Evolutionary conservation across 164 flowering plant genomes (phyloP).

Genomic region (Paratinospora sagittata): DNA sequence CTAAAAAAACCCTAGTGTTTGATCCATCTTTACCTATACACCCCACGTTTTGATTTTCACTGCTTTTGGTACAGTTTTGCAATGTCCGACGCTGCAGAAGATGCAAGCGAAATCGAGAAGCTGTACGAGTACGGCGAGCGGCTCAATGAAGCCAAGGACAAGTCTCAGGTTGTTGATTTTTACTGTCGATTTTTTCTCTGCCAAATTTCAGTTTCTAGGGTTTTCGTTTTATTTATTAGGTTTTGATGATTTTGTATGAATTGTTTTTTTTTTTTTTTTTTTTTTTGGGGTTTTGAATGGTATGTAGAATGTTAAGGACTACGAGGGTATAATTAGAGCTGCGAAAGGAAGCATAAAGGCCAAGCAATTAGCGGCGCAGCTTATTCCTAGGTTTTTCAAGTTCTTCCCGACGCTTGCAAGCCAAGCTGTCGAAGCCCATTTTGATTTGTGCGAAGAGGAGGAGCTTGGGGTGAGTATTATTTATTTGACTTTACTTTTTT

Average conservation of each 20-base stretch:
- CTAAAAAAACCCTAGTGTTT: too few relatives aligned
- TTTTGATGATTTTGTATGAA: neutral
- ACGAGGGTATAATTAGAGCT: constrained; percentile 67
- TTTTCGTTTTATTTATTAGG: neutral
- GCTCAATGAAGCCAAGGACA: constrained; percentile 86
- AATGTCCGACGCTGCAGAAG: constrained; percentile 56
- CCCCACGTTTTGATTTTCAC: neutral
- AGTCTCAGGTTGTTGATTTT: constrained; percentile 68
- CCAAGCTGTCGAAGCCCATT: constrained; percentile 57
- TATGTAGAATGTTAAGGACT: constrained; percentile 65
- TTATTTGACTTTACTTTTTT: too few relatives aligned
- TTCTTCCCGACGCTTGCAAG: constrained; percentile 58
- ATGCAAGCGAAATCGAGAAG: constrained; percentile 67
- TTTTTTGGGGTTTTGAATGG: neutral
- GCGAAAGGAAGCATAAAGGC: constrained; percentile 75
- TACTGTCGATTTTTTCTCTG: neutral
- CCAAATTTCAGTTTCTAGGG: constrained; percentile 9
- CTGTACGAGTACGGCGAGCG: constrained; percentile 93
- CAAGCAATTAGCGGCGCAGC: constrained; percentile 86
- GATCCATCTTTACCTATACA: neutral
- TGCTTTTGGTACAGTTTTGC: neutral
- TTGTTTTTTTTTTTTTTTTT: constrained; percentile 4
- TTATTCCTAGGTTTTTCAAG: constrained; percentile 90
- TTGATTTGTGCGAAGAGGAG: constrained; percentile 82
- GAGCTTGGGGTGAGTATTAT: constrained; percentile 68